Percentiles rank a stretch among this genome's conserved stretches.
phyloP scores from a whole-genome alignment of 805 yeast genomes.

The Metschnikowia proteae region DNA sequence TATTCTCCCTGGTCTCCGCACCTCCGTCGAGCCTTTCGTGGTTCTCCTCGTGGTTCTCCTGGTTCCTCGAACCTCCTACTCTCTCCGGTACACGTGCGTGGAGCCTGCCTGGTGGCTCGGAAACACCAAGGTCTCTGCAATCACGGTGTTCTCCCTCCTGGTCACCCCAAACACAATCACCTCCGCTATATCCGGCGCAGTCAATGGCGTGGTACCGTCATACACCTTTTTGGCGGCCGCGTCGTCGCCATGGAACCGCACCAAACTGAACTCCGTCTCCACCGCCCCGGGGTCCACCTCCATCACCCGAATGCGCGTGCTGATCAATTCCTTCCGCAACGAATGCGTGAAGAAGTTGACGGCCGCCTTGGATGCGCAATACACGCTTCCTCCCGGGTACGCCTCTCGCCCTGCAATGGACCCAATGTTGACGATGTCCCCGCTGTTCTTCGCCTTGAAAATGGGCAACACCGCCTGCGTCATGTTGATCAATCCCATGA shows the following conservation, averaged over 20 bases:
- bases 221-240: constrained; percentile 32
- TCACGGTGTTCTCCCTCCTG: constrained; percentile 33
- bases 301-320: constrained; percentile 34
- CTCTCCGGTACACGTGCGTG: constrained; percentile 20
- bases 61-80: background rate
- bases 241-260: constrained; percentile 33
- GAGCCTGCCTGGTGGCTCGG: constrained; percentile 39
- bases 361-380: constrained; percentile 39
- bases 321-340: constrained; percentile 36
- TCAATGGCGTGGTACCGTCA: constrained; percentile 33
- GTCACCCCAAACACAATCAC: constrained; percentile 34
- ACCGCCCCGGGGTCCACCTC: constrained; percentile 43
- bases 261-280: constrained; percentile 36
- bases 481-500: constrained; percentile 33
- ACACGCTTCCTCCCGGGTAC: constrained; percentile 37
- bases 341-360: constrained; percentile 32
- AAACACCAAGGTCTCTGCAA: constrained; percentile 38
- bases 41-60: no score
- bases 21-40: no score
- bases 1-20: no score
- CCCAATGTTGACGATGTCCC: constrained; percentile 37
- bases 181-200: constrained; percentile 38
- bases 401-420: constrained; percentile 38
- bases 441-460: constrained; percentile 33
- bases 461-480: constrained; percentile 37